These are phyloP conservation scores for Recurvomyces mirabilis DNA, from an alignment of 495 filamentous ascomycete genomes.

Conservation along the genomic window DNA sequence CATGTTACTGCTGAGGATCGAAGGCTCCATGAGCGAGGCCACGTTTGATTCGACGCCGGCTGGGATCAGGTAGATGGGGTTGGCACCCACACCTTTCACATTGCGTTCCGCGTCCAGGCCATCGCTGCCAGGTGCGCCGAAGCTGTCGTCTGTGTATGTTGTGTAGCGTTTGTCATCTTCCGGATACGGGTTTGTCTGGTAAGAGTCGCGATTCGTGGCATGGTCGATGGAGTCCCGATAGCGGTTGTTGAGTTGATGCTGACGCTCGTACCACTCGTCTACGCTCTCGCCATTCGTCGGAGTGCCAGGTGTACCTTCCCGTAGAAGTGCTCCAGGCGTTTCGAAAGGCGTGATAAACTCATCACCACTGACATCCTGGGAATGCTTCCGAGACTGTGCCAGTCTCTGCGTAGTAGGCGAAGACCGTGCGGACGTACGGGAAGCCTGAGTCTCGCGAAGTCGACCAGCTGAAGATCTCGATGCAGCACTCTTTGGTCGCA, in stretches of 20 bases:
- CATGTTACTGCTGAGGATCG: slow-evolving; percentile 43
- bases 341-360: slow-evolving; percentile 34
- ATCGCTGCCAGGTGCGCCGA: slow-evolving; percentile 46
- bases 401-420: slow-evolving; percentile 24
- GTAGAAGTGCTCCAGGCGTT: slow-evolving; percentile 28
- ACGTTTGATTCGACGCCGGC: slow-evolving; percentile 75
- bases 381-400: slow-evolving; percentile 10
- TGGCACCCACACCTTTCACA: slow-evolving; percentile 53
- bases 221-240: slow-evolving; percentile 41
- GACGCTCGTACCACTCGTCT: slow-evolving; percentile 42
- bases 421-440: slow-evolving; percentile 17
- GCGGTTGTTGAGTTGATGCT: slow-evolving; percentile 43
- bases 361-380: slow-evolving; percentile 10
- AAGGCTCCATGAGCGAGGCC: slow-evolving; percentile 67
- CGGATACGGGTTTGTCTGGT: slow-evolving; percentile 34
- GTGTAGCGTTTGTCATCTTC: slow-evolving; percentile 47
- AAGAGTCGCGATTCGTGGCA: slow-evolving; percentile 23
- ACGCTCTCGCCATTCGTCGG: slow-evolving; percentile 29
- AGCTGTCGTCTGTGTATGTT: slow-evolving; percentile 57
- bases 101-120: slow-evolving; percentile 53
- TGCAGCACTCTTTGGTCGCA: slow-evolving; percentile 20
- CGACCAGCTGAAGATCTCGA: slow-evolving; percentile 21
- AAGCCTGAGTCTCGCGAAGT: slow-evolving; percentile 5
- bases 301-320: slow-evolving; percentile 26
- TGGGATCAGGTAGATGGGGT: slow-evolving; percentile 60